Percentiles rank a stretch among this genome's conserved stretches.
Conservation (phyloP, 345 rosid species). For the Populus ilicifolia region DNA sequence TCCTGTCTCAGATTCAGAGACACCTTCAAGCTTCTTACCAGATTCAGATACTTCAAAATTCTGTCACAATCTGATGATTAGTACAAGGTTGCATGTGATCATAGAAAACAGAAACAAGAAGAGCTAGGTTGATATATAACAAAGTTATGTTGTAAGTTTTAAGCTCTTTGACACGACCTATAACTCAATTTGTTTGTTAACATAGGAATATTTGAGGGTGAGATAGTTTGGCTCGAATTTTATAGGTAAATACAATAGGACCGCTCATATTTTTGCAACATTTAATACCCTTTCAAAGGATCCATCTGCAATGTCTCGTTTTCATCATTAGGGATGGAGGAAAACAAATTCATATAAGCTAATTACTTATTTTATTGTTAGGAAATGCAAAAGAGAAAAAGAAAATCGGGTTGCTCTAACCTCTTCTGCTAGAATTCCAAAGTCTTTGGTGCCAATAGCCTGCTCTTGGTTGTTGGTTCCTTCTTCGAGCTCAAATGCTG, state of each 20-base stretch:
- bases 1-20: slow-evolving; percentile 18
- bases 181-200: too few relatives aligned
- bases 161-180: too few relatives aligned
- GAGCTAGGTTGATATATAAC: neutral
- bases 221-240: too few relatives aligned
- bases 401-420: slow-evolving; percentile 12
- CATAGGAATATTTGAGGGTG: too few relatives aligned
- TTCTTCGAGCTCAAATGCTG: slow-evolving; percentile 11
- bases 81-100: slow-evolving; percentile 6
- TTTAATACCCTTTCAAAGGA: neutral
- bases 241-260: neutral
- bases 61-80: slow-evolving; percentile 24
- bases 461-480: slow-evolving; percentile 13
- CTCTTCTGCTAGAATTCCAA: slow-evolving; percentile 12
- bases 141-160: too few relatives aligned
- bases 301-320: neutral
- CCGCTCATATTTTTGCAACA: neutral
- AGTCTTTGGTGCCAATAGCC: neutral
- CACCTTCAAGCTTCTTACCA: slow-evolving; percentile 13
- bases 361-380: neutral
- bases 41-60: slow-evolving; percentile 14
- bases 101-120: neutral
- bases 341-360: neutral
- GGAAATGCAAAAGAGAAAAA: neutral
- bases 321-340: neutral